Base-by-base conservation (phyloP, 352 stramenopile genomes). In the Phytopythium aichiense region DNA sequence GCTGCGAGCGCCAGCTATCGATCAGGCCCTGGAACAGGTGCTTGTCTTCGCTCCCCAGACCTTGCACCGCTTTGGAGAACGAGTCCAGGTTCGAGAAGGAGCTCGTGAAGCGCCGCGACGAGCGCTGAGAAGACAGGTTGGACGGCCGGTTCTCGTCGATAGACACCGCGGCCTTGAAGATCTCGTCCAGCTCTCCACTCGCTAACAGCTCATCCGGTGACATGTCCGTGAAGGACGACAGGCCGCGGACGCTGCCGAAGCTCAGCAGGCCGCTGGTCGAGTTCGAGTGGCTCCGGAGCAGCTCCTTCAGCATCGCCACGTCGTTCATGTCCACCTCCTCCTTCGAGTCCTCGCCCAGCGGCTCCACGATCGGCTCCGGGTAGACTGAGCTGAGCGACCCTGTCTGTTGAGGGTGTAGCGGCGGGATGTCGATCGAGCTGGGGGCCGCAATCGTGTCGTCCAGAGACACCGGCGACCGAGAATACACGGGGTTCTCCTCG, bases 141-240 rank as follows among this genome's bases (percentile, higher is more conserved):
- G 65, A 58, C 23, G 64, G 46, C 20, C 49, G 61, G 20, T 89
- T 88, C 43, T 79, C 74, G 49, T 74, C 81, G 60, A 92, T 82
- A 28, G 79, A 92, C 25, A 91, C 71, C 0, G 81, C 77, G 4
- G 81, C 75, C 25, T 75, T 73, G 38, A 92, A 79, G 72, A 92
- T 91, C 58, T 92, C 84, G 50, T 92, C 84, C 43, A 92, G 68
- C 67, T 92, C 84, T 6, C 84, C 84, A 71, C 84, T 92, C 5
- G 77, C 84, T 22, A 92, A 71, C 31, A 92, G 58, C 33, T 91
- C 84, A 35, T 92, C 84, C 0, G 84, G 84, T 31, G 81, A 91
- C 73, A 92, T 86, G 45, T 92, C 84, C 7, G 76, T 71, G 51
- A 91, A 79, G 42, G 84, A 91, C 40, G 66, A 75, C 48, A 88